These are phyloP conservation scores for Ophiocordyceps sinensis DNA, from an alignment of 2,329 filamentous ascomycete genomes.

Conservation along the genomic window DNA sequence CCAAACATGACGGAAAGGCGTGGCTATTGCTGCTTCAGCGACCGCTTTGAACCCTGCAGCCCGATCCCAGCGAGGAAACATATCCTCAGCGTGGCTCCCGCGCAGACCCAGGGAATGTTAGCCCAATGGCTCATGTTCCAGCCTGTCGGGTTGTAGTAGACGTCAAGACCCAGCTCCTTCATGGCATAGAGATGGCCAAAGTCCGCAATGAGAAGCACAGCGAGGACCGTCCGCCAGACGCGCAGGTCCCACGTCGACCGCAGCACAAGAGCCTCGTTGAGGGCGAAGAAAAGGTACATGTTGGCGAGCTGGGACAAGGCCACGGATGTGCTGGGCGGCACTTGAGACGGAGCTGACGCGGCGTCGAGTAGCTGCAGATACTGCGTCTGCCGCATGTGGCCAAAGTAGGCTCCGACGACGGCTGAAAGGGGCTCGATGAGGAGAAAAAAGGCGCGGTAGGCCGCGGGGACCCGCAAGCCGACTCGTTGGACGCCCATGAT, in stretches of 20 bases:
- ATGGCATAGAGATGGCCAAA: constrained; percentile 61
- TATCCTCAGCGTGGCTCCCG: constrained; percentile 43
- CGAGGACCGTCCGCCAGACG: constrained; percentile 56
- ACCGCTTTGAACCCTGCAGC: constrained; percentile 17
- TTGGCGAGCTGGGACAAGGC: constrained; percentile 64
- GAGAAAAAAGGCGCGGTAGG: constrained; percentile 63
- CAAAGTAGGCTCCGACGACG: constrained; percentile 36
- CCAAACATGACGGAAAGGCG: background rate
- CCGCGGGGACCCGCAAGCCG: constrained; percentile 36
- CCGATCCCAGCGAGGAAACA: constrained; percentile 46
- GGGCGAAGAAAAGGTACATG: constrained; percentile 60
- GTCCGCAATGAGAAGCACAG: constrained; percentile 59
- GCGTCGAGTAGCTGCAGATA: constrained; percentile 54
- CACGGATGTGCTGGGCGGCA: constrained; percentile 48
- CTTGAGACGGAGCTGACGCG: constrained; percentile 22
- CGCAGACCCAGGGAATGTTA: constrained; percentile 57
- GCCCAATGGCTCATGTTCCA: constrained; percentile 60
- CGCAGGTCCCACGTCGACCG: constrained; percentile 51
- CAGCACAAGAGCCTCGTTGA: constrained; percentile 65
- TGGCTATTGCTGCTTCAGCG: constrained; percentile 6
- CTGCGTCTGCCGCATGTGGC: constrained; percentile 30
- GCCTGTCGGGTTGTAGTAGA: constrained; percentile 47
- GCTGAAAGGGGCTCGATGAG: constrained; percentile 49
- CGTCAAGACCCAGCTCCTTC: constrained; percentile 35
- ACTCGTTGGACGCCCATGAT: constrained; percentile 12